phyloP scores from a whole-genome alignment of 2,329 filamentous ascomycete genomes.

The Tolypocladium tundrense region DNA sequence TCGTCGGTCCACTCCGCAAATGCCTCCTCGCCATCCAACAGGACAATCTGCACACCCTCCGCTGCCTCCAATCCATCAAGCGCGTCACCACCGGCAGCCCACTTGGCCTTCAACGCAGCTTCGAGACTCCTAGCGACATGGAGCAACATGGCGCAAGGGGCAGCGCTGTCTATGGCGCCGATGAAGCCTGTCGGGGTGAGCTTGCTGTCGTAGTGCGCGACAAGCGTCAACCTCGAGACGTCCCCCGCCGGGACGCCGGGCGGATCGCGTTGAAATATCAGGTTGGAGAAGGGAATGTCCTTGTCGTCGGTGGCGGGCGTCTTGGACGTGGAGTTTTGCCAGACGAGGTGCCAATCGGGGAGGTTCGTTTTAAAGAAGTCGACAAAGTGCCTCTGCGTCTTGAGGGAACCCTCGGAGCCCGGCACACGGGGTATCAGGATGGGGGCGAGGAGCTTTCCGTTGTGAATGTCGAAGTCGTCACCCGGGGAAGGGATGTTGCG shows the following conservation, averaged over 20 bases:
- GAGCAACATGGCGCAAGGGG: slow-evolving; percentile 88
- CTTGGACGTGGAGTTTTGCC: slow-evolving; percentile 81
- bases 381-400: slow-evolving; percentile 71
- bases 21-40: slow-evolving; percentile 92
- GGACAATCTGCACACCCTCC: slow-evolving; percentile 76
- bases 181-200: slow-evolving; percentile 75
- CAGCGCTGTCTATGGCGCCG: slow-evolving; percentile 87
- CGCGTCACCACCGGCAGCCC: slow-evolving; percentile 60
- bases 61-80: slow-evolving; percentile 56
- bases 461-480: slow-evolving; percentile 67
- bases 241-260: slow-evolving; percentile 69
- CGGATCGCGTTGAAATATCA: slow-evolving; percentile 80
- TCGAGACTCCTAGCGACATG: slow-evolving; percentile 77
- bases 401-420: slow-evolving; percentile 64
- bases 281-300: slow-evolving; percentile 73
- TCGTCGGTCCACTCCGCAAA: slow-evolving; percentile 69
- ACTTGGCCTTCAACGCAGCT: slow-evolving; percentile 68
- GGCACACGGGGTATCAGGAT: slow-evolving; percentile 84
- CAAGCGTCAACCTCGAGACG: slow-evolving; percentile 71
- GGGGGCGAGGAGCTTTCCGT: slow-evolving; percentile 68
- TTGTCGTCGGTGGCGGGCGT: slow-evolving; percentile 65
- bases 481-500: slow-evolving; percentile 60
- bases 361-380: slow-evolving; percentile 68
- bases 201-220: slow-evolving; percentile 91
- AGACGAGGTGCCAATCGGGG: slow-evolving; percentile 68